A percentile compares a stretch with the other conserved stretches of the same genome.
Conservation (phyloP, 352 stramenopile species). For the Globisporangium lucens region DNA sequence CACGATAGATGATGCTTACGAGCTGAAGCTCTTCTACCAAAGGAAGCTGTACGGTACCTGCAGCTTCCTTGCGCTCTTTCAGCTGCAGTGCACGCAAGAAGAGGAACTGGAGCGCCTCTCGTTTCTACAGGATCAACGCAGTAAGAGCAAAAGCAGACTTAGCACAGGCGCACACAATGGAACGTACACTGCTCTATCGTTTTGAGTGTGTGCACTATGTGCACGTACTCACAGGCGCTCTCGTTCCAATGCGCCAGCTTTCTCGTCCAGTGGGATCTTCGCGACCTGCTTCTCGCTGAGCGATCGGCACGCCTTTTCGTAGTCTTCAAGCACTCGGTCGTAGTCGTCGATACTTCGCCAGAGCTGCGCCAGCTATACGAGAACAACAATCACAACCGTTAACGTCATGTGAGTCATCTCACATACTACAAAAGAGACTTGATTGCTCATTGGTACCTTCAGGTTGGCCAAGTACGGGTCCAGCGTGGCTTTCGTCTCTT, state of each 20-base stretch:
- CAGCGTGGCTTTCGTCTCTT: conserved; percentile 29
- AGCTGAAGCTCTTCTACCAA: not conserved
- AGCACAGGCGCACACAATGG: not conserved
- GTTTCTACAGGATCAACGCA: conserved; percentile 2
- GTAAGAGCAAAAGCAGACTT: not conserved
- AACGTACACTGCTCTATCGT: not conserved
- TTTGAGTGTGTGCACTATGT: not conserved
- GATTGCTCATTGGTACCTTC: conserved; percentile 28
- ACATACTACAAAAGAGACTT: not conserved
- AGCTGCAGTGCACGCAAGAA: conserved; percentile 35
- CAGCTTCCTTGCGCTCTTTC: conserved; percentile 35
- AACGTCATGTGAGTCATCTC: not conserved
- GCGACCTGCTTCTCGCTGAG: conserved; percentile 35
- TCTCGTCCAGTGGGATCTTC: conserved; percentile 26
- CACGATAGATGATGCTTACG: not conserved
- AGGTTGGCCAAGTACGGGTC: conserved; percentile 54
- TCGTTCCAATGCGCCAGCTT: conserved; percentile 31
- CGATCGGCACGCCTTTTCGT: conserved; percentile 34
- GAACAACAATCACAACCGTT: not conserved
- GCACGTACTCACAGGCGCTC: conserved; percentile 38
- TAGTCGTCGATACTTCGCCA: conserved; percentile 50
- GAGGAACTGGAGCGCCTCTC: conserved; percentile 47
- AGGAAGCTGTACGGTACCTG: conserved; percentile 16
- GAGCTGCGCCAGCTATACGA: conserved; percentile 45
- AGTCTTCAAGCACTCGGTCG: conserved; percentile 51